Base-by-base conservation (phyloP, 176 grass and related monocot genomes). In the Bolboschoenus planiculmis region DNA sequence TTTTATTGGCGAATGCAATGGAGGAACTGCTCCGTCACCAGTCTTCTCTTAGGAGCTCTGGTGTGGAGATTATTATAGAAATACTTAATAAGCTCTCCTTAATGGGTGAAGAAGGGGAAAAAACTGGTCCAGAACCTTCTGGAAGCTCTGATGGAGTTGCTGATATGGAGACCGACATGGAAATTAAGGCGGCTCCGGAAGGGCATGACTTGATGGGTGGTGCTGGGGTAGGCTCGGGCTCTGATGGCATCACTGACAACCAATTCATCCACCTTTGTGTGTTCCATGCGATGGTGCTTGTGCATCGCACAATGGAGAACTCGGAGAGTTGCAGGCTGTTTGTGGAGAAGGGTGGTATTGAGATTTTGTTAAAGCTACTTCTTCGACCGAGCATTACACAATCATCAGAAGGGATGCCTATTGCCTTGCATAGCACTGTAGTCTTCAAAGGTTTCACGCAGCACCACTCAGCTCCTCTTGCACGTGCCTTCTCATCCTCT, bases 391-490 rank as follows among this genome's bases (percentile, higher is more conserved):
- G 91, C 62, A 95, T 99, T 76, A 99, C 96, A 81, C 92, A 99
- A 33, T 95, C 96, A 83, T 95, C 96, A 71, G 96, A 94, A 86
- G 96, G 92, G 70, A 99, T 95, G 92, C 96, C 96, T 78, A 95
- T 99, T 88, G 96, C 96, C 78, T 88, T 99, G 84, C 96, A 99
- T 88, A 99, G 96, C 70, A 95, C 92, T 59, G 87, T 99, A 73
- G 96, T 99, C 40, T 99, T 99, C 84, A 99, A 99, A 83, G 89
- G 96, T 31, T 99, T 99, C 79, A 99, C 92, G 58, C 96, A 93
- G 83, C 96, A 99, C 62, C 96, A 99, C 39, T 95, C 96, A 48
- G 84, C 89, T 82, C 91, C 96, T 30, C 92, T 99, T 82, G 96
- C 92, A 84, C 88, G 87, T 63, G 92, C 90, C 62, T 95, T 99